These are phyloP conservation scores for Magnusiomyces clavatus DNA, from an alignment of 1,139 yeast species.

Conservation along the genomic window DNA sequence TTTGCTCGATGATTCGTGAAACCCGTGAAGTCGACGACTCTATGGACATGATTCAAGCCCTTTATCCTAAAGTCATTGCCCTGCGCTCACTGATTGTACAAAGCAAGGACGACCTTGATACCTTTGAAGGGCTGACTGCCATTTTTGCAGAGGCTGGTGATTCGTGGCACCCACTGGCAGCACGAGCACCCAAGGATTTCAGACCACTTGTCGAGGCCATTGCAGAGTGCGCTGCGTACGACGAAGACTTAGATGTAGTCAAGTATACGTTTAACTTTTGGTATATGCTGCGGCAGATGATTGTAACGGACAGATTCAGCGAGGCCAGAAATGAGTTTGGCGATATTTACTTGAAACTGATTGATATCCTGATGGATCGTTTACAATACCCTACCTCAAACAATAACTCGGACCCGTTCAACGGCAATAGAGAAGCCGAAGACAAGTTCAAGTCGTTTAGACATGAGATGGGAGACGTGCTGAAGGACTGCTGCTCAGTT, in stretches of 20 bases:
- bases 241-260: constrained; percentile 80
- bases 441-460: constrained; percentile 91
- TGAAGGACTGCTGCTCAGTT: constrained; percentile 90
- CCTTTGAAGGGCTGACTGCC: constrained; percentile 64
- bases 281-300: constrained; percentile 73
- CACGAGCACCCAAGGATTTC: constrained; percentile 64
- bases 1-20: constrained; percentile 70
- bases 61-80: constrained; percentile 59
- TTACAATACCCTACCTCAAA: constrained; percentile 63
- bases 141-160: constrained; percentile 91
- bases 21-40: constrained; percentile 57
- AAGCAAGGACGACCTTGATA: constrained; percentile 56
- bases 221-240: constrained; percentile 52
- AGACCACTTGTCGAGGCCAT: constrained; percentile 69
- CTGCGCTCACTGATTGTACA: constrained; percentile 45
- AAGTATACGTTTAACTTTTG: constrained; percentile 90
- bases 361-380: constrained; percentile 61
- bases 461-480: constrained; percentile 93
- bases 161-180: constrained; percentile 85
- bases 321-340: constrained; percentile 50
- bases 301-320: constrained; percentile 54
- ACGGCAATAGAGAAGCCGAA: constrained; percentile 69
- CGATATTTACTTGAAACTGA: constrained; percentile 57
- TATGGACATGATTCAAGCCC: constrained; percentile 51
- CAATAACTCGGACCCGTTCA: constrained; percentile 38